Percentiles rank a stretch among this genome's conserved stretches.
Evolutionary conservation across 306 rosid species (phyloP).

Genomic region (Inga oerstediana): DNA sequence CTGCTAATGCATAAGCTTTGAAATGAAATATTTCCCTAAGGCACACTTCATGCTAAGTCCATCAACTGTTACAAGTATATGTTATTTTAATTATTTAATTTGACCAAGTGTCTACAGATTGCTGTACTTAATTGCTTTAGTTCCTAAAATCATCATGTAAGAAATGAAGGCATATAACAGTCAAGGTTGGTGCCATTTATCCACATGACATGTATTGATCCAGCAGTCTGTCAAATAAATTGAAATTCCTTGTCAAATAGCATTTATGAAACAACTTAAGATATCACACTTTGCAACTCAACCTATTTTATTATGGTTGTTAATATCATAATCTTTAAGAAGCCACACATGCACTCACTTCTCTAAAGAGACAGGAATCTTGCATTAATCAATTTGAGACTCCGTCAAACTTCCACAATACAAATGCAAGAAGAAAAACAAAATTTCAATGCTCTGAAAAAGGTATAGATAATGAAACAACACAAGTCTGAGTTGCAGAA

Average conservation of each 20-base stretch:
- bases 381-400: not conserved
- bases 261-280: constrained; percentile 2
- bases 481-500: not conserved
- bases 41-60: too few relatives aligned
- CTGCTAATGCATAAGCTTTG: too few relatives aligned
- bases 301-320: constrained; percentile 1
- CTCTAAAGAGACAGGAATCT: not conserved
- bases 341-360: not conserved
- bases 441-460: not conserved
- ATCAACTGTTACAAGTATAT: too few relatives aligned
- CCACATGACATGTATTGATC: constrained; percentile 58
- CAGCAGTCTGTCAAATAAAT: constrained; percentile 76
- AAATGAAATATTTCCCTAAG: too few relatives aligned
- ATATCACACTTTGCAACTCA: not conserved
- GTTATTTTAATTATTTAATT: too few relatives aligned
- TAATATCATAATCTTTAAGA: constrained; percentile 1
- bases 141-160: not conserved
- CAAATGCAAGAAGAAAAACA: not conserved
- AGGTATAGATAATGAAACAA: not conserved
- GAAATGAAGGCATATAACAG: not conserved
- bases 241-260: constrained; percentile 29
- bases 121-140: too few relatives aligned
- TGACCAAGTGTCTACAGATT: too few relatives aligned
- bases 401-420: not conserved
- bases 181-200: constrained; percentile 56